phyloP scores from a whole-genome alignment of 2,329 filamentous ascomycete species.

The Fusarium camptoceras region DNA sequence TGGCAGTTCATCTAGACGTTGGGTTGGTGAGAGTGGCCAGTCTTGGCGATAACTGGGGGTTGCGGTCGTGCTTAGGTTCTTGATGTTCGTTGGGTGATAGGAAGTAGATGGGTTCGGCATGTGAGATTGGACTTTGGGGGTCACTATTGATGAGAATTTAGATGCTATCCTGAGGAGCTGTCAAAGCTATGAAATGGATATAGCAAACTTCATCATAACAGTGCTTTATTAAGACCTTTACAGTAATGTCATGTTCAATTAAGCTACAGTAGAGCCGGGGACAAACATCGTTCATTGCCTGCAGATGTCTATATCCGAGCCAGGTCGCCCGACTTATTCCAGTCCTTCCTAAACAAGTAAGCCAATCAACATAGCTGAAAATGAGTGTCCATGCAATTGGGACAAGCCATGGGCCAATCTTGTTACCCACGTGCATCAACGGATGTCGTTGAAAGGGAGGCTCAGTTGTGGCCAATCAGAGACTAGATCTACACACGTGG shows the following conservation, averaged over 20 bases:
- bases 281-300: not conserved
- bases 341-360: not conserved
- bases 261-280: too few species aligned
- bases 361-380: not conserved
- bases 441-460: conserved; percentile 31
- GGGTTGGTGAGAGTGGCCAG: not conserved
- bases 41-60: conserved; percentile 29
- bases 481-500: conserved; percentile 18
- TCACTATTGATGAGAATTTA: not conserved
- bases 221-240: not conserved
- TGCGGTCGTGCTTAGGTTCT: conserved; percentile 31
- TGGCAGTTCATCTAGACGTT: conserved; percentile 15
- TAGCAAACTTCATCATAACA: not conserved
- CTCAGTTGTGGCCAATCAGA: conserved; percentile 23
- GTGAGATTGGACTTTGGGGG: not conserved
- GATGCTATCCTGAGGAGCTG: not conserved
- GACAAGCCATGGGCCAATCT: not conserved
- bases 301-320: not conserved
- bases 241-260: too few species aligned
- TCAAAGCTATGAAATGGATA: not conserved
- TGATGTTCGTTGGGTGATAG: conserved; percentile 30
- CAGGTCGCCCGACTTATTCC: not conserved
- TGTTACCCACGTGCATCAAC: conserved; percentile 31
- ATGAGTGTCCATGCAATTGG: not conserved
- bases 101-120: not conserved